Evolutionary conservation across 2,329 filamentous ascomycete species (phyloP).

Genomic region (Geosmithia putterillii): DNA sequence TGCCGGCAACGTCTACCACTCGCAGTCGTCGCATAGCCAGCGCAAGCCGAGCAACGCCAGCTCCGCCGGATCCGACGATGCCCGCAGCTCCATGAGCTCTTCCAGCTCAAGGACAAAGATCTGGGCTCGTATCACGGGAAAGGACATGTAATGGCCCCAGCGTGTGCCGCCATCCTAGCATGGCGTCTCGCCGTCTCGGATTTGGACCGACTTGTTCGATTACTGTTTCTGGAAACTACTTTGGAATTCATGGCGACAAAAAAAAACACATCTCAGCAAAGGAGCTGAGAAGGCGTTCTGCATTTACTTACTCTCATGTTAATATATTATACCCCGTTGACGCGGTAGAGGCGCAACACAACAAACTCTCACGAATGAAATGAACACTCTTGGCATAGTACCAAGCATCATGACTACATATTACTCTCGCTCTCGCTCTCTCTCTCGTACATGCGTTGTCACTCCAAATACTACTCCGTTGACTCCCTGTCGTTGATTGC

Average conservation of each 20-base stretch:
- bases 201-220: too few relatives aligned
- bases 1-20: constrained; percentile 52
- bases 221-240: constrained; percentile 10
- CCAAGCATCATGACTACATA: too few relatives aligned
- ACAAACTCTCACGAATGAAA: background rate
- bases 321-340: background rate
- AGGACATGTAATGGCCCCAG: background rate
- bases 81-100: constrained; percentile 24
- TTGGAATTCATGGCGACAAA: constrained; percentile 6
- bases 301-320: background rate
- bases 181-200: too few relatives aligned
- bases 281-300: too few relatives aligned
- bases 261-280: too few relatives aligned
- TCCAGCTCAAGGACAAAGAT: constrained; percentile 17
- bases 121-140: constrained; percentile 10
- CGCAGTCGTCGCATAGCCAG: constrained; percentile 21
- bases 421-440: too few relatives aligned
- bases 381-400: background rate
- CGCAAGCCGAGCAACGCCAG: constrained; percentile 9
- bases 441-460: too few relatives aligned
- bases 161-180: background rate
- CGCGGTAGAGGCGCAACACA: background rate
- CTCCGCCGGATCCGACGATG: constrained; percentile 7
- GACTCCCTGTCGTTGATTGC: background rate
- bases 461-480: too few relatives aligned